Conservation (phyloP, 805 yeast genomes). For the Yarrowia keelungensis region DNA sequence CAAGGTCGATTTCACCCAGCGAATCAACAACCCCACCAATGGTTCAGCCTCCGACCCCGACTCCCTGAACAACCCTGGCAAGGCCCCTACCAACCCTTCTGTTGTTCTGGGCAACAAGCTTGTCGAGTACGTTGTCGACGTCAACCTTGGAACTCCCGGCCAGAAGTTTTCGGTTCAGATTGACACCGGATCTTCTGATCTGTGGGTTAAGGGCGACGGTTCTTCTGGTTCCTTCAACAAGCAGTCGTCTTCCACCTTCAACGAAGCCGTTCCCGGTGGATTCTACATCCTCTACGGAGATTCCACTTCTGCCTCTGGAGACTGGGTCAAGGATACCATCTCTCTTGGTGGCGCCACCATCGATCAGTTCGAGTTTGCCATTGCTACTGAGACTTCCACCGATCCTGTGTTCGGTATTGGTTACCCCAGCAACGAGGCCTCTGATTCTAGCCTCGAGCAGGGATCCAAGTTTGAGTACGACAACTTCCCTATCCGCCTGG, state of each 20-base stretch:
- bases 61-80: neutral
- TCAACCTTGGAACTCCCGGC: constrained; percentile 60
- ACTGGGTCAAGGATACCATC: constrained; percentile 68
- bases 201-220: constrained; percentile 57
- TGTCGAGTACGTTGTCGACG: neutral
- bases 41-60: neutral
- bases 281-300: constrained; percentile 51
- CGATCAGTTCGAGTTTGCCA: constrained; percentile 42
- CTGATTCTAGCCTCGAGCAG: neutral
- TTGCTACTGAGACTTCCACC: constrained; percentile 24
- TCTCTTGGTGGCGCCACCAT: constrained; percentile 57
- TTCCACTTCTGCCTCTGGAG: constrained; percentile 53
- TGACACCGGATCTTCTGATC: constrained; percentile 75
- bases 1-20: neutral
- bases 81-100: neutral
- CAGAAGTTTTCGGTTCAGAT: constrained; percentile 61
- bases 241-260: constrained; percentile 43
- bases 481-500: constrained; percentile 49
- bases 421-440: constrained; percentile 18
- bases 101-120: neutral
- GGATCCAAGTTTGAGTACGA: constrained; percentile 40
- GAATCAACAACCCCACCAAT: neutral
- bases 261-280: constrained; percentile 40
- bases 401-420: constrained; percentile 43
- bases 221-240: constrained; percentile 19